A percentile compares a stretch with the other conserved stretches of the same genome.
phyloP scores from a whole-genome alignment of 2,329 filamentous ascomycete genomes.

The Rosellinia necatrix region DNA sequence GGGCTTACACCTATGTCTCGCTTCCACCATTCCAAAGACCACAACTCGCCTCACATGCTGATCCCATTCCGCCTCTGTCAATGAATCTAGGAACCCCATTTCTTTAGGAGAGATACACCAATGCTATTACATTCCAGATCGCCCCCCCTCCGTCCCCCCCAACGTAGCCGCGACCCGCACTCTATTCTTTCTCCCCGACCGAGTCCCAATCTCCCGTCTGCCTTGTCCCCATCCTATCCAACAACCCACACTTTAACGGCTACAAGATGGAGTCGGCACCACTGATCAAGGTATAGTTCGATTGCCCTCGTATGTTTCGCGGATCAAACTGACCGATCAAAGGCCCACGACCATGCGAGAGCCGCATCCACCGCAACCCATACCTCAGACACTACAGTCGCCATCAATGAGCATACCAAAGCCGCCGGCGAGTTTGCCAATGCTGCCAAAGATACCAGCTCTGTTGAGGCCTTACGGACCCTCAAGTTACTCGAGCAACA shows the following conservation, averaged over 20 bases:
- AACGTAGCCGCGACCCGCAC: no score
- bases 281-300: conserved; percentile 61
- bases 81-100: not conserved
- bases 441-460: conserved; percentile 73
- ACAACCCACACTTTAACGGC: not conserved
- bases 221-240: not conserved
- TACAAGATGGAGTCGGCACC: conserved; percentile 69
- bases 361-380: conserved; percentile 79
- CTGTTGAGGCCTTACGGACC: conserved; percentile 77
- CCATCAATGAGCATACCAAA: conserved; percentile 84
- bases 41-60: conserved; percentile 2
- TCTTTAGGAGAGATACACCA: not conserved
- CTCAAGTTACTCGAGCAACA: conserved; percentile 85
- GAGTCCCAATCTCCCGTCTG: no score
- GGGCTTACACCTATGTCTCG: not conserved
- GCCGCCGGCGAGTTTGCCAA: conserved; percentile 88
- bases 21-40: not conserved
- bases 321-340: conserved; percentile 21
- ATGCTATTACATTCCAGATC: not conserved
- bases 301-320: not conserved
- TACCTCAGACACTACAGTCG: conserved; percentile 75
- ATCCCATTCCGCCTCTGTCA: not conserved
- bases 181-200: not conserved
- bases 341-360: conserved; percentile 88
- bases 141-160: not conserved